Base-by-base conservation (phyloP, 2,329 filamentous ascomycete species). In the Decorospora gaudefroyi region DNA sequence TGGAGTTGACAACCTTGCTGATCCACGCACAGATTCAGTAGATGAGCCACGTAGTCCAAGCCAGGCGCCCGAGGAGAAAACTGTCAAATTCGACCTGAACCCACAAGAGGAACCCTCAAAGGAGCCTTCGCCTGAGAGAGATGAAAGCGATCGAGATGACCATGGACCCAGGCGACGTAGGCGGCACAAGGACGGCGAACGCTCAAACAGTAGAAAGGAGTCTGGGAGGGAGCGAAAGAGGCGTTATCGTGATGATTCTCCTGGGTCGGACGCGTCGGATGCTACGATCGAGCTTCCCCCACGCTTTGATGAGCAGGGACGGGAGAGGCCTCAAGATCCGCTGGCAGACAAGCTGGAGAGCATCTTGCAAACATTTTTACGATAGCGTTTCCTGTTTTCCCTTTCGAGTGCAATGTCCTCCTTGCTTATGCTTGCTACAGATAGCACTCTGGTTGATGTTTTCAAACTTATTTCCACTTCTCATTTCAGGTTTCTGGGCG, bases 61-160 rank as follows among this genome's bases (percentile, higher is more conserved):
- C 28, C 56, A 52, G 37, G 39, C 52, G 49, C 61, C 17, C 21
- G 55, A 42, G 33, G 56, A 59, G 34, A 69, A 70, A 46, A 63
- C 54, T n/a, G 70, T 73, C n/a, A 61, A 72, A 35, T 73, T 73
- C 39, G 61, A 72, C 46, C 53, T 71, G 33, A 62, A 61, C 10
- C 62, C 64, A 18, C 57, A 62, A 25, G 65, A 65, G 38, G 53
- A 55, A 12, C 53, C 61, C 12, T 51, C 55, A 13, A 49, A 50
- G 3, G 49, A 58, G 22, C 29, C 43, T 33, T 53, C 52, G 10
- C 53, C 54, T 19, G 46, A 56, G 30, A 25, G 35, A 4, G 36
- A 48, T 4, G 35, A 39, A 10, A 23, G 38, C 12, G 37, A 51
- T 13, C 15, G 26, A 23, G 31, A 41, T 12, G 41, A 48, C 23